These are phyloP conservation scores for Filobasidium uniguttulatum DNA, from an alignment of 1,284 basidiomycete genomes.

Conservation along the genomic window DNA sequence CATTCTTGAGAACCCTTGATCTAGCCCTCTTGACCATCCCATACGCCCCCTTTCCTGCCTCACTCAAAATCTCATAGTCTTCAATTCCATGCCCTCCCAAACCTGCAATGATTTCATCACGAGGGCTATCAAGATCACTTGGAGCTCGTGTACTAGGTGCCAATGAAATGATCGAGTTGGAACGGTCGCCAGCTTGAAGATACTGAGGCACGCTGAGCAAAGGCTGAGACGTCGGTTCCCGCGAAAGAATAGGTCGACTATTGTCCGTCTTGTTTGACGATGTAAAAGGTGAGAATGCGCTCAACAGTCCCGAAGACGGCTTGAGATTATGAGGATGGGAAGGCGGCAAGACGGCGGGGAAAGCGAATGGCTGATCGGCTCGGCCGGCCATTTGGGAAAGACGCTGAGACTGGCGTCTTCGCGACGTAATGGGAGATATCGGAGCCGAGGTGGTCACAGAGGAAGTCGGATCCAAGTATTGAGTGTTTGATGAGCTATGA, in stretches of 20 bases:
- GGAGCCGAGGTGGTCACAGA: constrained; percentile 11
- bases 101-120: constrained; percentile 29
- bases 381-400: constrained; percentile 35
- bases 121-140: constrained; percentile 28
- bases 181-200: constrained; percentile 13
- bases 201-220: constrained; percentile 6
- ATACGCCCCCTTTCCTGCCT: constrained; percentile 92
- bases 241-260: constrained; percentile 2
- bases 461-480: not conserved
- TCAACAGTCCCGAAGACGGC: constrained; percentile 17
- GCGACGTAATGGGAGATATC: constrained; percentile 22
- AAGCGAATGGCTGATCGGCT: constrained; percentile 31
- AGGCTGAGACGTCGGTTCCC: not conserved
- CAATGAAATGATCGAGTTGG: constrained; percentile 27
- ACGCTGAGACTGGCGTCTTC: constrained; percentile 28
- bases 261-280: constrained; percentile 13
- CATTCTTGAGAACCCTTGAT: constrained; percentile 57
- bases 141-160: constrained; percentile 31
- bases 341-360: constrained; percentile 28
- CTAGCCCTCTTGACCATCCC: constrained; percentile 84
- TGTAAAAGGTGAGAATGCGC: constrained; percentile 35
- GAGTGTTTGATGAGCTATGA: not conserved
- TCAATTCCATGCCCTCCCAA: constrained; percentile 35
- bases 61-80: constrained; percentile 54
- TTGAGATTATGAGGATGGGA: constrained; percentile 10